Evolutionary conservation across 1,284 basidiomycete species (phyloP).

Genomic region (Chondrostereum purpureum): DNA sequence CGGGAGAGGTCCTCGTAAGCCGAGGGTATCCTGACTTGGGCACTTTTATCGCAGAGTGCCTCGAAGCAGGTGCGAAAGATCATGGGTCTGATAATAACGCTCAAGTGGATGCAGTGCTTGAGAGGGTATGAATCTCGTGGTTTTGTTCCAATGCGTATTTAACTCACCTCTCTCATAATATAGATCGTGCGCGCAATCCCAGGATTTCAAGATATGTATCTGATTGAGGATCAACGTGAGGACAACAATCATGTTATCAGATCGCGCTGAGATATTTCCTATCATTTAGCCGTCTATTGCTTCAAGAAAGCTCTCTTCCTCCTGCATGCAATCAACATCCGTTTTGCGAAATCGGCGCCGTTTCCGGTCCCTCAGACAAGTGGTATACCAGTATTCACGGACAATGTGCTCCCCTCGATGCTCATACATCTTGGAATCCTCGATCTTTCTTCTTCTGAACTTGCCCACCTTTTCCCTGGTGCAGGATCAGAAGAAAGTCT

Average conservation of each 20-base stretch:
- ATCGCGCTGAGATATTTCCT: not conserved
- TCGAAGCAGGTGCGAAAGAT: constrained; percentile 49
- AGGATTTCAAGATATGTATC: constrained; percentile 67
- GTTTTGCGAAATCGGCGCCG: constrained; percentile 48
- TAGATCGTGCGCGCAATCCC: constrained; percentile 72
- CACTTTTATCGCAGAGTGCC: constrained; percentile 59
- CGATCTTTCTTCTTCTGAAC: constrained; percentile 45
- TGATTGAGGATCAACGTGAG: constrained; percentile 58
- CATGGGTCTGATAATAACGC: constrained; percentile 25
- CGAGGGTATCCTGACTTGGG: constrained; percentile 67
- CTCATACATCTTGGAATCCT: constrained; percentile 74
- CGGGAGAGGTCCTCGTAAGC: constrained; percentile 60
- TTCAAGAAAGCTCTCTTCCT: constrained; percentile 89
- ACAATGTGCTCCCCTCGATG: constrained; percentile 84
- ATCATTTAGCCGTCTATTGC: constrained; percentile 61
- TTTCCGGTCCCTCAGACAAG: constrained; percentile 59
- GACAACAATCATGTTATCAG: constrained; percentile 13
- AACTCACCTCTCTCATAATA: constrained; percentile 11
- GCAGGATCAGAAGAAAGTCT: constrained; percentile 33
- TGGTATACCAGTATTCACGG: constrained; percentile 70
- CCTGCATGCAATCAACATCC: constrained; percentile 59
- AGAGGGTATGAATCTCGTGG: constrained; percentile 42
- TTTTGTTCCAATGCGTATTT: constrained; percentile 4
- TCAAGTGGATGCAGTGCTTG: constrained; percentile 54
- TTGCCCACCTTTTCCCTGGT: constrained; percentile 39